Conservation (phyloP, 192 early-diverging fungal genomes). For the Coemansia sp. region DNA sequence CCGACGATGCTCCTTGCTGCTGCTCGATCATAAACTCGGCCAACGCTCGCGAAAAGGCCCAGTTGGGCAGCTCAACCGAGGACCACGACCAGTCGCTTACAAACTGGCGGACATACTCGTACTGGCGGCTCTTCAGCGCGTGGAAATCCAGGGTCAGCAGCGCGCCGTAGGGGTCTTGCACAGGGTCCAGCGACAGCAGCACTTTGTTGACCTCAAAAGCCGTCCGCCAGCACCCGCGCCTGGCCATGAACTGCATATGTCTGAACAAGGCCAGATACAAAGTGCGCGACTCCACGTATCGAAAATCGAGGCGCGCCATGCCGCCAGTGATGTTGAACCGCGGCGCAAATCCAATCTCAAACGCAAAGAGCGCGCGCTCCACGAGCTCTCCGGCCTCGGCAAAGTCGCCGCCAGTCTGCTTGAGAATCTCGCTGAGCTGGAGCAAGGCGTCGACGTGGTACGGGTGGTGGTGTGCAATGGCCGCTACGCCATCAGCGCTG, state of each 20-base stretch:
- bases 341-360: constrained; percentile 81
- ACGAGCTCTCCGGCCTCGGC: constrained; percentile 79
- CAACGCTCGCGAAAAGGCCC: constrained; percentile 77
- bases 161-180: constrained; percentile 74
- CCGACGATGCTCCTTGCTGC: background rate
- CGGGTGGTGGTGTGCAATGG: constrained; percentile 73
- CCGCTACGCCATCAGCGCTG: constrained; percentile 73
- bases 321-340: constrained; percentile 73
- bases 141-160: constrained; percentile 84
- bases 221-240: constrained; percentile 95
- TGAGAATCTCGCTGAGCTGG: constrained; percentile 84
- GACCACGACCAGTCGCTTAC: constrained; percentile 50
- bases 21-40: constrained; percentile 75
- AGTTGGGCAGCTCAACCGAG: constrained; percentile 62
- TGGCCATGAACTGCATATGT: constrained; percentile 81
- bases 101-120: constrained; percentile 62
- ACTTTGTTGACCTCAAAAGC: constrained; percentile 89
- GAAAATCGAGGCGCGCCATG: constrained; percentile 69
- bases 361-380: constrained; percentile 88
- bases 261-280: constrained; percentile 83
- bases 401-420: constrained; percentile 82
- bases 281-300: constrained; percentile 77
- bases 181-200: constrained; percentile 72
- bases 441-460: constrained; percentile 89
- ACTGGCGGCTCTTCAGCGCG: constrained; percentile 78